phyloP scores from a whole-genome alignment of 495 filamentous ascomycete species.

The Sordaria brevicollis region DNA sequence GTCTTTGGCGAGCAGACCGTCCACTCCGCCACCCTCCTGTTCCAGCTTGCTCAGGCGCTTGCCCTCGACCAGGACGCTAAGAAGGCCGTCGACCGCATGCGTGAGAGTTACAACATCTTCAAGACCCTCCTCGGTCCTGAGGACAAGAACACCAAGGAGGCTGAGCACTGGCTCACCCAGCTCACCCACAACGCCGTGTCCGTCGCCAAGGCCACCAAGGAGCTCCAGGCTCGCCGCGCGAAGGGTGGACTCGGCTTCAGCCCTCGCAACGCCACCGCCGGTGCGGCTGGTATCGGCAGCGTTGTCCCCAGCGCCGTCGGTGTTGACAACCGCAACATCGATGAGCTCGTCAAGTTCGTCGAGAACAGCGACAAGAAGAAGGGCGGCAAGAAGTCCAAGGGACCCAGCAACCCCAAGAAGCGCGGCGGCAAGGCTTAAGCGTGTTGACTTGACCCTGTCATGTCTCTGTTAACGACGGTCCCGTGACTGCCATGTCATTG shows the following conservation, averaged over 20 bases:
- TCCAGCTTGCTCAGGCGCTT: constrained; percentile 92
- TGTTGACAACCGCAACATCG: constrained; percentile 10
- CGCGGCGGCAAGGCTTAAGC: constrained; percentile 25
- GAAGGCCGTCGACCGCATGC: constrained; percentile 82
- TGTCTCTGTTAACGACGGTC: neutral
- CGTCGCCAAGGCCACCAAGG: constrained; percentile 85
- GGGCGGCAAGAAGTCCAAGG: constrained; percentile 56
- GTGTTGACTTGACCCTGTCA: neutral
- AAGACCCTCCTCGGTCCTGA: constrained; percentile 68
- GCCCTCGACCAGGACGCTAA: constrained; percentile 89
- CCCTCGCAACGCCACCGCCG: constrained; percentile 40
- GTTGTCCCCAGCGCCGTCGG: constrained; percentile 6
- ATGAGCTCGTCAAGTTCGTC: constrained; percentile 14
- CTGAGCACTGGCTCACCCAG: constrained; percentile 90
- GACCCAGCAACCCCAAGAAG: constrained; percentile 62
- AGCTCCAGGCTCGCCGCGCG: constrained; percentile 60
- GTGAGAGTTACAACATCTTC: constrained; percentile 94
- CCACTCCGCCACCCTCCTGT: constrained; percentile 89
- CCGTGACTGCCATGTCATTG: neutral
- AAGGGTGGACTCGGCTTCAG: constrained; percentile 39
- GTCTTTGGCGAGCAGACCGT: constrained; percentile 80
- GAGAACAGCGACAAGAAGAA: constrained; percentile 16
- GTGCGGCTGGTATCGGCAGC: constrained; percentile 21
- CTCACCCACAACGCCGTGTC: constrained; percentile 89
- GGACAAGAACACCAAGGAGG: constrained; percentile 92